Percentiles rank a stretch among this genome's conserved stretches.
Evolutionary conservation across 495 filamentous ascomycete species (phyloP).

Genomic region (Chaetomium cochliodes): DNA sequence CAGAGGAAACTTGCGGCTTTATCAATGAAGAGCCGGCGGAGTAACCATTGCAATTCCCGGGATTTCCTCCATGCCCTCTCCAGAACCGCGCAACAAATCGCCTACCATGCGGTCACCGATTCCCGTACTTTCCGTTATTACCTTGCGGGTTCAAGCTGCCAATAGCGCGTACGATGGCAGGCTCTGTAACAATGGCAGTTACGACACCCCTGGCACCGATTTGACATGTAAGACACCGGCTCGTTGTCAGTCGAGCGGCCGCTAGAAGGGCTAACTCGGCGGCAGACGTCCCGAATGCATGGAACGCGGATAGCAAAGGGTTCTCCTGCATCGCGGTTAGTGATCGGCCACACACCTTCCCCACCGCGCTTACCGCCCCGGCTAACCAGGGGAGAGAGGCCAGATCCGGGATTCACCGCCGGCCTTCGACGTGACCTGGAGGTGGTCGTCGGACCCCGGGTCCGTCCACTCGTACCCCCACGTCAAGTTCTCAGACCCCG

Average conservation of each 20-base stretch:
- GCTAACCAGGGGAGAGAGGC: slow-evolving; percentile 11
- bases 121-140: slow-evolving; percentile 3
- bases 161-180: slow-evolving; percentile 26
- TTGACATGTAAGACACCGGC: slow-evolving; percentile 28
- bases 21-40: slow-evolving; percentile 13
- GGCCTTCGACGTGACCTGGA: slow-evolving; percentile 35
- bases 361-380: slow-evolving; percentile 3
- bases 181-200: slow-evolving; percentile 29
- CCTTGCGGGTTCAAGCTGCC: slow-evolving; percentile 23
- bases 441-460: slow-evolving; percentile 26
- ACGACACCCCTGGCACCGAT: slow-evolving; percentile 27
- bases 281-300: slow-evolving; percentile 32
- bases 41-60: slow-evolving; percentile 12
- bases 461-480: slow-evolving; percentile 38
- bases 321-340: slow-evolving; percentile 35
- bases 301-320: slow-evolving; percentile 32
- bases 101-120: slow-evolving; percentile 15
- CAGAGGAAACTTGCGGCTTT: slow-evolving; percentile 4
- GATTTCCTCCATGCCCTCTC: background rate
- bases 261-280: background rate
- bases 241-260: background rate
- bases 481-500: slow-evolving; percentile 32
- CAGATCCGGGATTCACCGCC: slow-evolving; percentile 36
- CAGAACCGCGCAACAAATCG: background rate
- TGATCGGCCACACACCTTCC: slow-evolving; percentile 13